These are phyloP conservation scores for Poa pratensis DNA, from an alignment of 176 grass and related monocot species.

Conservation along the genomic window DNA sequence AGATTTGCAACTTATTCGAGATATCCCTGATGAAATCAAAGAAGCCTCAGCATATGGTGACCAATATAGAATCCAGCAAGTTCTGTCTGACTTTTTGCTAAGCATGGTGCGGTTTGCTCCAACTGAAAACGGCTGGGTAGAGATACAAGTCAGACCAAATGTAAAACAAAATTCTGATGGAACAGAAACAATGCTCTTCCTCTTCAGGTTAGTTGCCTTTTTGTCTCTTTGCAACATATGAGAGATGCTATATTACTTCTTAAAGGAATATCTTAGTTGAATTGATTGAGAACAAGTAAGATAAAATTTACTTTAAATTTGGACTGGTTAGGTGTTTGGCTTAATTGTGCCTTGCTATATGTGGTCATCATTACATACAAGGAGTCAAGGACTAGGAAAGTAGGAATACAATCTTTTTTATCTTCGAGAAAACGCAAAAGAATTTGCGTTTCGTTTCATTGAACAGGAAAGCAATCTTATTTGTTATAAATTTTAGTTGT, in stretches of 20 bases:
- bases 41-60: constrained; percentile 74
- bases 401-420: not conserved
- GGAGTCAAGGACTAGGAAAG: not conserved
- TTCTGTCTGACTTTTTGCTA: constrained; percentile 88
- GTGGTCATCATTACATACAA: not conserved
- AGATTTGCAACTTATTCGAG: constrained; percentile 87
- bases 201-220: constrained; percentile 77
- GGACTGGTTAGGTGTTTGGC: not conserved
- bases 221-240: constrained; percentile 26
- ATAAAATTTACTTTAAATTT: constrained; percentile 19
- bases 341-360: not conserved
- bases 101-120: constrained; percentile 84
- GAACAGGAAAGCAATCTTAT: not conserved
- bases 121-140: constrained; percentile 81
- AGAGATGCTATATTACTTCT: constrained; percentile 1
- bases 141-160: constrained; percentile 89
- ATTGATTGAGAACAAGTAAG: constrained; percentile 28
- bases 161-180: constrained; percentile 72
- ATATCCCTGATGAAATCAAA: constrained; percentile 99
- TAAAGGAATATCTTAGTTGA: constrained; percentile 1
- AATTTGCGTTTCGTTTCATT: too few species aligned
- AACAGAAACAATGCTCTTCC: constrained; percentile 61
- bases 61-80: constrained; percentile 95
- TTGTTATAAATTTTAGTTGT: not conserved
- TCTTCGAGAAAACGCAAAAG: too few species aligned